Base-by-base conservation (phyloP, 2,329 filamentous ascomycete species). In the Fusarium sp. region DNA sequence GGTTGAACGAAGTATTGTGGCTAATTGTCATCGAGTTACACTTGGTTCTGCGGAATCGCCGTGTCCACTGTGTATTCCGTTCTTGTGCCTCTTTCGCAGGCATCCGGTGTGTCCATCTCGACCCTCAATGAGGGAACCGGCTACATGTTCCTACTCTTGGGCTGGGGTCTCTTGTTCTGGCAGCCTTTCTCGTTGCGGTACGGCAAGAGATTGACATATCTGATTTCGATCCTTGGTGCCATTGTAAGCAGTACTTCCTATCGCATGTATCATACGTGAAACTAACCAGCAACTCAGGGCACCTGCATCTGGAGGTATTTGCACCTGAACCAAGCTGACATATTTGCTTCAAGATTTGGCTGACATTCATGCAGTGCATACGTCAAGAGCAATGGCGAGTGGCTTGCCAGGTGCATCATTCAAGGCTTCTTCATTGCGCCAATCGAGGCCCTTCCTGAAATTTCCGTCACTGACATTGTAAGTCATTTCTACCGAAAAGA, bases 141-240 rank as follows among this genome's bases (percentile, higher is more conserved):
- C 0, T 79, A 78, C 61, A 81, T 81, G 79, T 82, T 81, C 31
- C 72, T 85, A 2, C 75, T 84, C n/a, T 69, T 82, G 1, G 83
- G 83, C 2, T 83, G 80, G 79, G 78, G 80, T 0, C 74, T 81
- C 23, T 68, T 85, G 6, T 80, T 84, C 61, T 84, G 82, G 82
- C 82, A 84, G 65, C 82, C 83, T 0, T 78, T 84, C 14, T 81
- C 83, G 0, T 72, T 83, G 11, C 79, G 81, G 46, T 84, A 83
- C 58, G 83, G 83, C 56, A 83, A 82, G 67, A 75, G 81, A 7
- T 64, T 77, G 4, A 76, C 78, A 0, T 83, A 83, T 58, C 67
- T 83, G 5, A 44, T 80, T 20, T 81, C 81, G 0, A 73, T 81
- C 9, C 57, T 77, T 0, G 78, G 76, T 13, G 73, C 70, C 4